Base-by-base conservation (phyloP, 495 filamentous ascomycete species). In the Pseudoneurospora amorphoporcata region DNA sequence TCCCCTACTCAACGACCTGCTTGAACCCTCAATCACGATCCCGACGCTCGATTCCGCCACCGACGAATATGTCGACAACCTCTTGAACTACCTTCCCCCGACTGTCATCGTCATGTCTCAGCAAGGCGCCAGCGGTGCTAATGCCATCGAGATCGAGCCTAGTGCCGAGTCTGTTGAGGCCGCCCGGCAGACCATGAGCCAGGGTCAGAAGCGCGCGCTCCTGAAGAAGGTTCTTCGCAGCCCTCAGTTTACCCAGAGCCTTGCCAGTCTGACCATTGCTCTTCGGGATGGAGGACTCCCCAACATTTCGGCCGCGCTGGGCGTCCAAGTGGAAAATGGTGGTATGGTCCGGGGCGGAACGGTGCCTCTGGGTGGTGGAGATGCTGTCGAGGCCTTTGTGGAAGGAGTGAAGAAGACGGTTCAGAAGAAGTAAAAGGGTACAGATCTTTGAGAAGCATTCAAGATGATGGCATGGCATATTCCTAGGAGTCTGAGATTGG, bases 241-340 rank as follows among this genome's bases (percentile, higher is more conserved):
- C 74, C 95, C 95, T 40, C 95, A 98, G 76, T 94, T 99, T 77
- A 86, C 86, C 70, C 95, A 99, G 79, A 95, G 93, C 75, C 81
- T 97, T 41, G 87, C 89, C 0, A 94, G 92, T 76, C 82, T 98
- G 73, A 97, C 94, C 2, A 86, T 92, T 78, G 95, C 95, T 32
- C 85, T 99, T 65, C 84, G 95, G 71, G 95, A 99, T 77, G 95
- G 95, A n/a, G 95, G 93, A 0, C 82, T 99, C 69, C 92, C 94
- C 14, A 95, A 88, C 75, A 91, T 99, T 71, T 91, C 93, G 29
- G 93, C 97, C 74, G 94, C 94, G 32, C 81, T 99, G 39, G 86
- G 90, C 23, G 87, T 98, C 71, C 86, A 87, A 69, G 87, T 99
- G 29, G 86, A 88, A 72, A 92, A 97, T 80, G 93, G 92, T 58